Conservation (phyloP, 78 protist species). For the Chrysochromulina parva region DNA sequence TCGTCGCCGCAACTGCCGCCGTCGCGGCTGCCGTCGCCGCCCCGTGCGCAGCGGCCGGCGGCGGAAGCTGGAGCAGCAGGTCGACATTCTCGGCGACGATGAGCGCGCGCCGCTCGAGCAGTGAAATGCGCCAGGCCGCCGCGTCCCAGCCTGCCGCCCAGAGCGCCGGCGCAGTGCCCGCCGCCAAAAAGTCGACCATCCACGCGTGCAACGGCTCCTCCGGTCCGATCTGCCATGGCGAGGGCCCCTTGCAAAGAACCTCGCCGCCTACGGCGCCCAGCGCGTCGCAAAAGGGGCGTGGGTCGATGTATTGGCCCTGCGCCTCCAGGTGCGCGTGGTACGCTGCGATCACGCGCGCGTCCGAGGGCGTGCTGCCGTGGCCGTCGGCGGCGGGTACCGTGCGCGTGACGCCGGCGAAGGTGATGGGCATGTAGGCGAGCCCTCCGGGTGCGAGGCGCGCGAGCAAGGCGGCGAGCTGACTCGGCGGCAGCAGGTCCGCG, state of each 20-base stretch:
- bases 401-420: not conserved
- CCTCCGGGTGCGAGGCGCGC: not conserved
- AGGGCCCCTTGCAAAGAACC: not conserved
- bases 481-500: not conserved
- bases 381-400: not conserved
- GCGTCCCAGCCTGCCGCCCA: not conserved
- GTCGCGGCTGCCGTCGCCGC: too few species aligned
- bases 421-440: not conserved
- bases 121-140: too few species aligned
- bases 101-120: not conserved
- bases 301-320: not conserved
- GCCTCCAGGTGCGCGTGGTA: conserved; percentile 8
- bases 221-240: not conserved
- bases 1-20: too few species aligned
- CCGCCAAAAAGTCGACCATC: not conserved
- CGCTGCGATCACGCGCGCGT: not conserved
- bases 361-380: not conserved
- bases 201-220: not conserved
- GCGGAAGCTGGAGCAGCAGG: not conserved
- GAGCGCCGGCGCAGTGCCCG: not conserved
- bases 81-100: not conserved
- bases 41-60: too few species aligned
- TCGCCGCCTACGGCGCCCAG: not conserved
- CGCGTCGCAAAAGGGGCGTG: not conserved
- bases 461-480: not conserved